These are phyloP conservation scores for Lasiodiplodia gonubiensis DNA, from an alignment of 2,329 filamentous ascomycete genomes.

Conservation along the genomic window DNA sequence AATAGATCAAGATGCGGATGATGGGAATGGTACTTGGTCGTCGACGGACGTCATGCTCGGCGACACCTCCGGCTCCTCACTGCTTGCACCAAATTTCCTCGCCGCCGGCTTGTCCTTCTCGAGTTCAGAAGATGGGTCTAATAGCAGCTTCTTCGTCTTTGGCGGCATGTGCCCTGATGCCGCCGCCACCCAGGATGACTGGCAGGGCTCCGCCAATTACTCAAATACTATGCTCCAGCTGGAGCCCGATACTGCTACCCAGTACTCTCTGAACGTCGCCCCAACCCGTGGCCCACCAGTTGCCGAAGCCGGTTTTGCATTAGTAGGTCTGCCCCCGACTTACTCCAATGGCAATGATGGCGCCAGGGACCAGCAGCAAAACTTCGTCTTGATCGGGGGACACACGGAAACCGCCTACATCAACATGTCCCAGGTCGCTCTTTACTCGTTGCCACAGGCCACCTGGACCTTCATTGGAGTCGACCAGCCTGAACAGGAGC, in stretches of 20 bases:
- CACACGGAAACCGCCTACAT: constrained; percentile 85
- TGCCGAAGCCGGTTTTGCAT: constrained; percentile 83
- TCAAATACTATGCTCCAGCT: constrained; percentile 78
- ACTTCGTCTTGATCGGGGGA: constrained; percentile 82
- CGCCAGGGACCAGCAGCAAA: constrained; percentile 72
- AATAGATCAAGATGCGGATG: constrained; percentile 49
- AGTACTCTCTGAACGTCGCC: constrained; percentile 55
- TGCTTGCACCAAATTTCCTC: constrained; percentile 62
- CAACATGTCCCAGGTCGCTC: constrained; percentile 89
- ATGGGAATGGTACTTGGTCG: constrained; percentile 63
- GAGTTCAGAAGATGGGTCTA: constrained; percentile 59
- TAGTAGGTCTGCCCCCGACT: constrained; percentile 75
- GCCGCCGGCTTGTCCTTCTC: constrained; percentile 72
- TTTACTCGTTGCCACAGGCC: constrained; percentile 86
- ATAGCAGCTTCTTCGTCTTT: constrained; percentile 72
- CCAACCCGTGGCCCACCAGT: constrained; percentile 68
- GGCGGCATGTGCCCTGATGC: constrained; percentile 83
- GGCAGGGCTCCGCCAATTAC: constrained; percentile 75
- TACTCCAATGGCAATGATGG: constrained; percentile 69
- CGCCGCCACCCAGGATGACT: constrained; percentile 52
- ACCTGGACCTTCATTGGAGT: constrained; percentile 83
- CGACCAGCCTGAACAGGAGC: constrained; percentile 52
- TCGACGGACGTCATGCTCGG: constrained; percentile 48
- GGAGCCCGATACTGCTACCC: constrained; percentile 46
- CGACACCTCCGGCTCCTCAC: constrained; percentile 42